phyloP scores from a whole-genome alignment of 2,329 filamentous ascomycete species.

The Sphaerulina musiva region DNA sequence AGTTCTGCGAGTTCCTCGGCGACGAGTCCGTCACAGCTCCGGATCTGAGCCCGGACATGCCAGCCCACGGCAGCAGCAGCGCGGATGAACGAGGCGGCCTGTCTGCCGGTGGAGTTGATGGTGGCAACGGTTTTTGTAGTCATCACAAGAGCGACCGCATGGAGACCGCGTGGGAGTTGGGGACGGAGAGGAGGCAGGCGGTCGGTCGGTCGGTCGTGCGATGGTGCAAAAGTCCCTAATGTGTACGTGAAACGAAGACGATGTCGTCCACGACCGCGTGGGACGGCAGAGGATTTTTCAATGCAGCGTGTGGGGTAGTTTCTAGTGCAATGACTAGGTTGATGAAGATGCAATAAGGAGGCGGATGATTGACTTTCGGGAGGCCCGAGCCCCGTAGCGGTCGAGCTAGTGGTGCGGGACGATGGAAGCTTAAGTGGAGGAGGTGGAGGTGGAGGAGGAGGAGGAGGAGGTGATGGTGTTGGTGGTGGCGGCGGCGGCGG shows the following conservation, averaged over 20 bases:
- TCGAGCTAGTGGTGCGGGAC: neutral
- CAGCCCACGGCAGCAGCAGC: constrained; percentile 92
- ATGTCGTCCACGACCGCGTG: neutral
- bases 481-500: neutral
- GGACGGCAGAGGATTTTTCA: constrained; percentile 6
- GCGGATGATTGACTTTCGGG: constrained; percentile 4
- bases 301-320: constrained; percentile 4
- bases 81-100: constrained; percentile 90
- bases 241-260: neutral
- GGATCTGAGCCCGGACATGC: constrained; percentile 83
- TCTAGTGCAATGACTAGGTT: constrained; percentile 5
- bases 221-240: no score
- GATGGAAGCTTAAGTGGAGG: neutral
- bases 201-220: no score
- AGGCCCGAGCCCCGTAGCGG: constrained; percentile 3
- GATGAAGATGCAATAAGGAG: neutral
- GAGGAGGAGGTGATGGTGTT: no score
- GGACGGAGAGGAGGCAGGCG: neutral
- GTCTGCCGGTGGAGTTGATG: constrained; percentile 91
- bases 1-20: constrained; percentile 77
- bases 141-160: constrained; percentile 24
- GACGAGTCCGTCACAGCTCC: constrained; percentile 79
- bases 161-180: constrained; percentile 2
- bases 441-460: no score
- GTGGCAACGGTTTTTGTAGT: constrained; percentile 74